Evolutionary conservation across 2,329 filamentous ascomycete genomes (phyloP), one percentile per base, ranked within the genome.

Genomic region (Ophiostoma angusticollis): DNA sequence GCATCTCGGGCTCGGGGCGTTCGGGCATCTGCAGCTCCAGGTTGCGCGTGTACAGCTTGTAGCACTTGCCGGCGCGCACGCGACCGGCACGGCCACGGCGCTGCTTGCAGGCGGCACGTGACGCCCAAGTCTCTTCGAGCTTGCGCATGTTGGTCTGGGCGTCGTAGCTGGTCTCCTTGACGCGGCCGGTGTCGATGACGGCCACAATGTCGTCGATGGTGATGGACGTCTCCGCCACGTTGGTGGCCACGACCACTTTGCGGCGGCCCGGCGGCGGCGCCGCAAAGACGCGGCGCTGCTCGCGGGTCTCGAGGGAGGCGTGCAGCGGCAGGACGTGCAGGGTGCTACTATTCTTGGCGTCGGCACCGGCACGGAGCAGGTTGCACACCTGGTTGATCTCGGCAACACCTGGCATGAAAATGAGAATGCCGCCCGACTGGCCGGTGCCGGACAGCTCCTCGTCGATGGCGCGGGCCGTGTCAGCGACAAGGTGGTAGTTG

Each of bases 171-270:
- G 87, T 98, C 59, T 98, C 89, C 55, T 98, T 98, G 43, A 98
- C 91, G 38, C 85, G 79, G 21, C 91, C 91, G 9, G 82, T 91
- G 56, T 98, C 91, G 46, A 98, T 89, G 32, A 98, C 91, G 2
- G 84, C 89, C 3, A 96, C 83, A 38, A 98, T 84, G 54, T 98
- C 91, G 54, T 95, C 87, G 44, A 98, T 98, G 0, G 91, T 98
- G 56, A 98, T 96, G 2, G 91, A 96, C 0, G 91, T 98, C 58
- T 98, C 91, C 2, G 91, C 91, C 3, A 98, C 89, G 52, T 98
- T 98, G 31, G 91, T 98, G 1, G 91, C 84, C 6, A 89, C 84
- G 24, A 98, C 83, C 11, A 98, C 75, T 60, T 98, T 98, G 25
- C 91, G 73, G 59, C 84, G 87, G 0, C 86, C 86, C 3, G 63